Percentiles rank a stretch among this genome's conserved stretches.
Evolutionary conservation across 257 asterid species (phyloP).

Genomic region (Fraxinus excelsior): DNA sequence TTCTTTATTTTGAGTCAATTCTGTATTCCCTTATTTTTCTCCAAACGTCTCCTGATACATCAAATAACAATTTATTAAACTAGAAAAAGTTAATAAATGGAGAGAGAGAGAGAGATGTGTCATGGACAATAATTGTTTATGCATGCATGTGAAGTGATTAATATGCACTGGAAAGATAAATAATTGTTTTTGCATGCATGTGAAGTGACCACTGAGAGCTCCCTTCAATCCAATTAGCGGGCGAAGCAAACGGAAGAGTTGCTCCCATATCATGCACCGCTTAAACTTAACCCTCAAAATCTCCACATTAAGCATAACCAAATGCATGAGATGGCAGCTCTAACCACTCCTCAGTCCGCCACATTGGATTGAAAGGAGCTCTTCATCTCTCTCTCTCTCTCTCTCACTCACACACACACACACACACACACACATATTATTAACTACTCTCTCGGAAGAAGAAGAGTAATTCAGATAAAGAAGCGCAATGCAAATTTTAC

Average conservation of each 20-base stretch:
- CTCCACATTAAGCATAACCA: conserved; percentile 28
- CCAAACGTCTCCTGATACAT: background rate
- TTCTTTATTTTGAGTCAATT: background rate
- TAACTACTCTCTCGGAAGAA: background rate
- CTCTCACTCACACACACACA: too few species aligned
- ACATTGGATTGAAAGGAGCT: conserved; percentile 43
- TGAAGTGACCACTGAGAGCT: conserved; percentile 29
- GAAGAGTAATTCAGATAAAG: background rate
- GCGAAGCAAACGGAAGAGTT: conserved; percentile 29
- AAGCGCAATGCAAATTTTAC: background rate
- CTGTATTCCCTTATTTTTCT: background rate
- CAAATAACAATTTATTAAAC: background rate
- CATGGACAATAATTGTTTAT: background rate
- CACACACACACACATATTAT: background rate
- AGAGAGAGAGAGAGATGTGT: background rate
- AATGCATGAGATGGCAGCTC: conserved; percentile 51
- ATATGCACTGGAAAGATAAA: background rate
- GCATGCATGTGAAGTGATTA: background rate
- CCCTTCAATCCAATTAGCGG: conserved; percentile 45
- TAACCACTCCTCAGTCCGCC: conserved; percentile 30
- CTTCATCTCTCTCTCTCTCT: conserved; percentile 4
- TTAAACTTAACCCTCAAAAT: conserved; percentile 18
- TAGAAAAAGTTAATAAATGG: background rate
- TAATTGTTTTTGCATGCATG: background rate
- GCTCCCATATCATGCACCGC: conserved; percentile 43